Conservation (phyloP, 2,329 filamentous ascomycete genomes). For the Myriosclerotinia duriaeana region DNA sequence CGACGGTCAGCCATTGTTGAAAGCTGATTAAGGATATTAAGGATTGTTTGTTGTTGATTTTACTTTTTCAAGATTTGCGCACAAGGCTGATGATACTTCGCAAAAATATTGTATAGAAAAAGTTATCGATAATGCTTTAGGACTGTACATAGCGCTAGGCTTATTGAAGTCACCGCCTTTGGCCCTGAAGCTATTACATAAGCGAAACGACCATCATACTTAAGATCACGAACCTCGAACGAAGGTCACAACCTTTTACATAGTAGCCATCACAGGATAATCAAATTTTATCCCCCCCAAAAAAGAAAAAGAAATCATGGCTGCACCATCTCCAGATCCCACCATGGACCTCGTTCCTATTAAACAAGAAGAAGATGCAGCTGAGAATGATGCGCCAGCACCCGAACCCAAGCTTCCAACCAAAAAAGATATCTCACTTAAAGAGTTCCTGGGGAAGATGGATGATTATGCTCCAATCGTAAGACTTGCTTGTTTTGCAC, state of each 20-base stretch:
- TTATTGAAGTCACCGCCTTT: conserved; percentile 25
- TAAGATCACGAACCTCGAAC: neutral
- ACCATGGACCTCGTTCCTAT: conserved; percentile 36
- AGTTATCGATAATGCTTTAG: conserved; percentile 21
- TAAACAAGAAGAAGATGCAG: conserved; percentile 37
- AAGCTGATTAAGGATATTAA: conserved; percentile 24
- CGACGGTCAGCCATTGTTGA: conserved; percentile 56
- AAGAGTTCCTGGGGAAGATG: conserved; percentile 94
- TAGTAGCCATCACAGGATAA: conserved; percentile 1
- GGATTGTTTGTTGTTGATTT: conserved; percentile 31
- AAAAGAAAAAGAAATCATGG: conserved; percentile 34
- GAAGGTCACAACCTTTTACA: neutral
- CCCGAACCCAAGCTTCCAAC: conserved; percentile 66
- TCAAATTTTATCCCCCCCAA: conserved; percentile 18
- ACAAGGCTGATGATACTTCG: conserved; percentile 30
- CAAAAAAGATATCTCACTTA: conserved; percentile 87
- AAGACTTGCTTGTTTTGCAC: conserved; percentile 43
- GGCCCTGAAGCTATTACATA: neutral
- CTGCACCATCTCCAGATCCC: conserved; percentile 40
- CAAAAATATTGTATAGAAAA: conserved; percentile 21
- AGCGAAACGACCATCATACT: neutral
- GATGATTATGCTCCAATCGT: conserved; percentile 98
- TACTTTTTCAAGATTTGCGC: conserved; percentile 32
- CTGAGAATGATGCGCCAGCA: conserved; percentile 49
- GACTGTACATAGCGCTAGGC: conserved; percentile 11